These are phyloP conservation scores for Paragyromitra xinjiangensis DNA, from an alignment of 495 filamentous ascomycete genomes.

Conservation along the genomic window DNA sequence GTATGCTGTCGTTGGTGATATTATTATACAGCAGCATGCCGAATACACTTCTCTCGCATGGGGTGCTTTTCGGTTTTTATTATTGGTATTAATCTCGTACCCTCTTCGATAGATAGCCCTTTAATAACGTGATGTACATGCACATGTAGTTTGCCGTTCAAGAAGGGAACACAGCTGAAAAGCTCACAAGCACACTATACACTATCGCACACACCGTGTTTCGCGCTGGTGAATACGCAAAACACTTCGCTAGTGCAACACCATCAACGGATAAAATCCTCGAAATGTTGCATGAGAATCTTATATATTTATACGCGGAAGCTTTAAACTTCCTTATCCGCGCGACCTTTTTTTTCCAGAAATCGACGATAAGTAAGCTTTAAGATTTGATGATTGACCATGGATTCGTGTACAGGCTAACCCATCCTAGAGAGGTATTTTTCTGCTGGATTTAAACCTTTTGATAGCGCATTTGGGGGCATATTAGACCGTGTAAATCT, in stretches of 20 bases:
- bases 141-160: conserved; percentile 29
- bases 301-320: conserved; percentile 36
- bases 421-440: conserved; percentile 11
- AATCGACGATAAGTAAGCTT: conserved; percentile 11
- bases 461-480: conserved; percentile 19
- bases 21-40: conserved; percentile 55
- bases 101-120: background rate
- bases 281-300: conserved; percentile 16
- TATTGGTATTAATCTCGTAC: conserved; percentile 41
- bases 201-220: conserved; percentile 33
- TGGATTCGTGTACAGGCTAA: background rate
- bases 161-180: conserved; percentile 31
- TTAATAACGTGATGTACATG: background rate
- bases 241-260: conserved; percentile 11
- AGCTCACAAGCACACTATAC: conserved; percentile 14
- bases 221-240: conserved; percentile 43
- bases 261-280: conserved; percentile 17
- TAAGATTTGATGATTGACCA: background rate
- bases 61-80: conserved; percentile 56
- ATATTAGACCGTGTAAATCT: conserved; percentile 20
- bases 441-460: conserved; percentile 27
- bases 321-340: conserved; percentile 31
- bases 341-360: conserved; percentile 32
- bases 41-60: conserved; percentile 57
- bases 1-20: conserved; percentile 50